A percentile compares a stretch with the other conserved stretches of the same genome.
phyloP scores from a whole-genome alignment of 495 filamentous ascomycete species.

The Bathelium albidoporum region DNA sequence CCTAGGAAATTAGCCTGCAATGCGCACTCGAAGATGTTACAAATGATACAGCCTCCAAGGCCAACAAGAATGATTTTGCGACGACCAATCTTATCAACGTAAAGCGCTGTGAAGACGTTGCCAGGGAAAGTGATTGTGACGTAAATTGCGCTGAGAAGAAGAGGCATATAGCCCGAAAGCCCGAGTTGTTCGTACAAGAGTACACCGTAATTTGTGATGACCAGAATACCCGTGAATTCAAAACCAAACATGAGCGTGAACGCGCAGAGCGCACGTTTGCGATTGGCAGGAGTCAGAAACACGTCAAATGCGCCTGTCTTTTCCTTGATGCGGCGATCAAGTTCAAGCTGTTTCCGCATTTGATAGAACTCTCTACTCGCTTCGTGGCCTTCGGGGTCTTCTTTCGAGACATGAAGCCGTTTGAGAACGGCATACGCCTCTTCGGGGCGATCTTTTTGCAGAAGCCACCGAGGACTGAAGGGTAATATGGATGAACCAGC shows the following conservation, averaged over 20 bases:
- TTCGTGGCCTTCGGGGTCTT: conserved; percentile 8
- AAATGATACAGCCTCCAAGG: conserved; percentile 10
- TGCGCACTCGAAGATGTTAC: conserved; percentile 13
- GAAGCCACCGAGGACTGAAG: conserved; percentile 19
- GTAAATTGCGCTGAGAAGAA: conserved; percentile 19
- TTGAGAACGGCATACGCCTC: conserved; percentile 17
- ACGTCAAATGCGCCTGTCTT: conserved; percentile 13
- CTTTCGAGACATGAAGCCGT: conserved; percentile 10
- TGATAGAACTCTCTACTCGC: conserved; percentile 20
- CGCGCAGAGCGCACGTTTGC: conserved; percentile 15
- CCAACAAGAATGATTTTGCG: conserved; percentile 17
- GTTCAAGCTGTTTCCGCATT: conserved; percentile 21
- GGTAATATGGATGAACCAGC: conserved; percentile 14
- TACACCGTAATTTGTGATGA: conserved; percentile 21
- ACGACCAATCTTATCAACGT: conserved; percentile 17
- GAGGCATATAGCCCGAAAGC: conserved; percentile 16
- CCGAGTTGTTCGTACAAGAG: conserved; percentile 16
- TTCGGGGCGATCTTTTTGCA: conserved; percentile 16
- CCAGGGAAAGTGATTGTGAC: conserved; percentile 18
- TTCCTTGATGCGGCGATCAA: conserved; percentile 18
- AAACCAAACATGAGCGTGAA: conserved; percentile 18
- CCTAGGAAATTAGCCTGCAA: conserved; percentile 17
- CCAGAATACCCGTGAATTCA: conserved; percentile 18
- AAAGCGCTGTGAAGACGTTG: conserved; percentile 20
- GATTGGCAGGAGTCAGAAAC: conserved; percentile 18